Base-by-base conservation (phyloP, 306 rosid genomes). In the Ceratonia siliqua region DNA sequence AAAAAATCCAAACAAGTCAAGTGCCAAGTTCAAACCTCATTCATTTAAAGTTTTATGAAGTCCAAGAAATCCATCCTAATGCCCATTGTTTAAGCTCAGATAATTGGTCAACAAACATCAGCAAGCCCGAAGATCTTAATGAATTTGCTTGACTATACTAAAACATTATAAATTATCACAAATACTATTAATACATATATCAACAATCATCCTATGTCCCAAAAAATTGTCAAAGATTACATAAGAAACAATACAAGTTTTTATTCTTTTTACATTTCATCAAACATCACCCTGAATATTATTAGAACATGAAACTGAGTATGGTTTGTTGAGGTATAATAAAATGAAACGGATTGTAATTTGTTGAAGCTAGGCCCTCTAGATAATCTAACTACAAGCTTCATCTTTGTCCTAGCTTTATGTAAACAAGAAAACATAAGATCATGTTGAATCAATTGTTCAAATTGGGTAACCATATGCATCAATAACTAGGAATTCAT, bases 211-310 rank as follows among this genome's bases (percentile, higher is more conserved):
- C 32, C 17, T n/a, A 50, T 49, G 20, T 70, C 46, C 48, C 48
- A 61, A 59, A 54, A 38, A 49, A 0, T 50, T 36, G 15, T 5
- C 39, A 56, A 48, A 42, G 62, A 50, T 68, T 73, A 41, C 71
- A 74, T 35, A 56, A 41, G 62, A 64, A 70, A 66, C 36, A 35
- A 48, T 8, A 57, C 15, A 53, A 66, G 21, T 32, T 22, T 68
- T 41, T 46, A 53, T 50, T 57, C 49, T 41, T 58, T 42, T 46
- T 43, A 32, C 63, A 66, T 57, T 28, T 45, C 42, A 53, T 27
- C 38, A 62, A 71, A 36, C 59, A 50, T 73, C 57, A 65, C 18
- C 63, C 38, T 45, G 48, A 71, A 70, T 39, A 72, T 32, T 64
- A 41, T 69, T 33, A 58, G 59, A 68, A 65, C 38, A 2, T 21